These are phyloP conservation scores for Raphanus hybrid DNA, from an alignment of 441 rosid species.

Conservation along the genomic window DNA sequence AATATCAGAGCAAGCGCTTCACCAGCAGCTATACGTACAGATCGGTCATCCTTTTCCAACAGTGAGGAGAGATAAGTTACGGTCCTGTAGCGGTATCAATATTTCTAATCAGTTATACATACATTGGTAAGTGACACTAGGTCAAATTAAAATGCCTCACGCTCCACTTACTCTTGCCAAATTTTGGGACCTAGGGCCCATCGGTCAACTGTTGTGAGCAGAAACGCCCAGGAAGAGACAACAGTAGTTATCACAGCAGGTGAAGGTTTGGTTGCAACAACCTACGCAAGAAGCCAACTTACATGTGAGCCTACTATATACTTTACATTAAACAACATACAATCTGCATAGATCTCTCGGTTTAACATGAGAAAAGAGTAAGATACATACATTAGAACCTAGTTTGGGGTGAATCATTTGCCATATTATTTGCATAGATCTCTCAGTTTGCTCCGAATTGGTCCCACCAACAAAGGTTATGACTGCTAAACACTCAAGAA, in stretches of 20 bases:
- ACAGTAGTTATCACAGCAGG: constrained; percentile 65
- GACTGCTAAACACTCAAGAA: constrained; percentile 83
- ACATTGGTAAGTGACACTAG: neutral
- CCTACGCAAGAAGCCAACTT: constrained; percentile 50
- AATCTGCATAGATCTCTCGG: neutral
- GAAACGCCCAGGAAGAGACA: constrained; percentile 96
- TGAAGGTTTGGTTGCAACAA: constrained; percentile 68
- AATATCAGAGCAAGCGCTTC: constrained; percentile 87
- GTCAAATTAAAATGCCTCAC: neutral
- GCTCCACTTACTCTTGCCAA: constrained; percentile 72
- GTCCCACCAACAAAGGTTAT: constrained; percentile 80
- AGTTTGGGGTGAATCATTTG: constrained; percentile 88
- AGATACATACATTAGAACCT: constrained; percentile 79
- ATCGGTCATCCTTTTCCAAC: constrained; percentile 86
- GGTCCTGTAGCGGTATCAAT: constrained; percentile 58
- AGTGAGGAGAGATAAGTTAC: constrained; percentile 73
- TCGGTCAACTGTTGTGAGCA: constrained; percentile 72
- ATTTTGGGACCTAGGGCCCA: constrained; percentile 67
- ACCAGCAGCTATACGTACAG: constrained; percentile 94
- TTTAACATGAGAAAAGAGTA: constrained; percentile 17
- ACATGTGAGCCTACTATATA: constrained; percentile 13
- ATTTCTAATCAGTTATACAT: constrained; percentile 21
- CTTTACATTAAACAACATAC: neutral
- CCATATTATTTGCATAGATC: constrained; percentile 91
- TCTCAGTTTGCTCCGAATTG: constrained; percentile 74